A percentile compares a stretch with the other conserved stretches of the same genome.
phyloP scores from a whole-genome alignment of 2,329 filamentous ascomycete genomes.

The Mycosphaerella sp. region DNA sequence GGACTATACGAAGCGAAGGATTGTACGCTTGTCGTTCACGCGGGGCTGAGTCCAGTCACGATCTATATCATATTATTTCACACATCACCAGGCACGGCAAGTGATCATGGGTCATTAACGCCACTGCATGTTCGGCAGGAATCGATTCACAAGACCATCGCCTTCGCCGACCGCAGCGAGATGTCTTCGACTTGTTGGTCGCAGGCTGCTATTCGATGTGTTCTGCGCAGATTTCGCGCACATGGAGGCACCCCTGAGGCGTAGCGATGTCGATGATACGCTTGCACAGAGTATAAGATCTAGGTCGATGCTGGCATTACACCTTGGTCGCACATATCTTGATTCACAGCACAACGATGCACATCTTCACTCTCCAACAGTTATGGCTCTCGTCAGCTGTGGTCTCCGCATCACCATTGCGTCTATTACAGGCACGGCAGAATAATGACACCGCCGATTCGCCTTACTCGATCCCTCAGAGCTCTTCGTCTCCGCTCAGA shows the following conservation, averaged over 20 bases:
- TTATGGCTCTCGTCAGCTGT: neutral
- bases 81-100: neutral
- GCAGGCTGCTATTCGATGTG: no score
- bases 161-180: no score
- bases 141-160: no score
- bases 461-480: constrained; percentile 1
- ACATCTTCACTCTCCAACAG: neutral
- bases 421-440: neutral
- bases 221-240: no score
- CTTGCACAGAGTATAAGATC: neutral
- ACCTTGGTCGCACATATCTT: neutral
- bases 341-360: neutral
- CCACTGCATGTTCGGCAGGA: no score
- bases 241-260: no score
- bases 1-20: neutral
- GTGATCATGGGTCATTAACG: no score
- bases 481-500: neutral
- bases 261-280: neutral
- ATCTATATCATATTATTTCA: neutral
- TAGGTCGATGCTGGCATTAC: neutral
- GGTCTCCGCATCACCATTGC: neutral
- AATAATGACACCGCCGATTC: neutral
- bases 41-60: neutral
- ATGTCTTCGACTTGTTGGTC: no score
- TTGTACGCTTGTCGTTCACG: neutral